phyloP scores from a whole-genome alignment of 768 basidiomycete species.

The Melanogaster broomeanus region DNA sequence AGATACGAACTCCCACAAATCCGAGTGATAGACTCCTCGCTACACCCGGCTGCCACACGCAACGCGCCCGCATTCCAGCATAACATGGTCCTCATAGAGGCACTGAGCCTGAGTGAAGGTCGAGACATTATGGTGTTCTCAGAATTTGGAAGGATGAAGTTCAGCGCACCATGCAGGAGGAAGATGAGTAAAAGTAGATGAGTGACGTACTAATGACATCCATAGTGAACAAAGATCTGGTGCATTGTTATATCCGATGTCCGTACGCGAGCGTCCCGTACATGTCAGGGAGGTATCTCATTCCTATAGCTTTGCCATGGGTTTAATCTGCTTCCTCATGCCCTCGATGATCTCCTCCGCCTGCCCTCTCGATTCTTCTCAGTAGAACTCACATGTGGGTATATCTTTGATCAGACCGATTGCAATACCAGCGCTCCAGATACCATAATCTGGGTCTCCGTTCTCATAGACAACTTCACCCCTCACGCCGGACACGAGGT shows the following conservation, averaged over 20 bases:
- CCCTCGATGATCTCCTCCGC: slow-evolving; percentile 65
- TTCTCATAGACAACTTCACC: slow-evolving; percentile 76
- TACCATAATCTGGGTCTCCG: slow-evolving; percentile 82
- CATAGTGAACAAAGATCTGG: neutral
- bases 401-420: slow-evolving; percentile 81
- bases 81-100: slow-evolving; percentile 92
- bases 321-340: slow-evolving; percentile 33
- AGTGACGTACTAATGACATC: no score
- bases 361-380: slow-evolving; percentile 67
- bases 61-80: slow-evolving; percentile 78
- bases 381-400: slow-evolving; percentile 80
- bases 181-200: slow-evolving; percentile 1
- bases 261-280: no score
- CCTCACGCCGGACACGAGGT: slow-evolving; percentile 73
- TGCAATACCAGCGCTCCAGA: slow-evolving; percentile 74
- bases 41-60: slow-evolving; percentile 66
- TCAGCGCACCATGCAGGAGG: slow-evolving; percentile 30
- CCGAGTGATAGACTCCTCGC: slow-evolving; percentile 70
- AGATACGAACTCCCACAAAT: slow-evolving; percentile 40
- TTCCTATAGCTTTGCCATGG: slow-evolving; percentile 22
- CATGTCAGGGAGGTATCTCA: slow-evolving; percentile 7
- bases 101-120: slow-evolving; percentile 76
- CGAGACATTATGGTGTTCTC: slow-evolving; percentile 73
- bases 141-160: slow-evolving; percentile 62
- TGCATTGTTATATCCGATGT: no score